Evolutionary conservation across 805 yeast genomes (phyloP).

Genomic region (Teunomyces atbi): DNA sequence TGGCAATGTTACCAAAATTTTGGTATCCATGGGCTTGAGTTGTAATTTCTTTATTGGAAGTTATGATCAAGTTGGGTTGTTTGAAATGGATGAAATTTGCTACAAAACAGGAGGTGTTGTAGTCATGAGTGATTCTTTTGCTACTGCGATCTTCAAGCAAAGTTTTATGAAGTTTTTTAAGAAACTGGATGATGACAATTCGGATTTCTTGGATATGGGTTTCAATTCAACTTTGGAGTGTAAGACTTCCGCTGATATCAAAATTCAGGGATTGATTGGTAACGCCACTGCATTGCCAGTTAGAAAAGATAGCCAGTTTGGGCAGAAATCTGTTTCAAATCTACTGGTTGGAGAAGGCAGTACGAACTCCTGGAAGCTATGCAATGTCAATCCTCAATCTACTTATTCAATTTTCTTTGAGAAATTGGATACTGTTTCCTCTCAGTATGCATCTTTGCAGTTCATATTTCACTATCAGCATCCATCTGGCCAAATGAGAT

Average conservation of each 20-base stretch:
- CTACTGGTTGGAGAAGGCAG: slow-evolving; percentile 46
- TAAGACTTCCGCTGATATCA: slow-evolving; percentile 48
- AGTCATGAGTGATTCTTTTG: slow-evolving; percentile 63
- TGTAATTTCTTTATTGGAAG: slow-evolving; percentile 62
- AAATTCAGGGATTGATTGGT: slow-evolving; percentile 60
- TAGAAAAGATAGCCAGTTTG: slow-evolving; percentile 23
- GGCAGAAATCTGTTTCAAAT: slow-evolving; percentile 29
- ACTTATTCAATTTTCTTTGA: slow-evolving; percentile 61
- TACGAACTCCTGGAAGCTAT: slow-evolving; percentile 60
- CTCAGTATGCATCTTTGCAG: slow-evolving; percentile 42
- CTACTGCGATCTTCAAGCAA: slow-evolving; percentile 67
- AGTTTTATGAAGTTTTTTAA: slow-evolving; percentile 54
- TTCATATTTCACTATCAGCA: slow-evolving; percentile 63
- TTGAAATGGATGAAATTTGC: slow-evolving; percentile 61
- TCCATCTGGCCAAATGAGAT: slow-evolving; percentile 52
- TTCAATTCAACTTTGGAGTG: slow-evolving; percentile 61
- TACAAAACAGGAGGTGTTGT: slow-evolving; percentile 62
- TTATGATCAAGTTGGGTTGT: slow-evolving; percentile 67
- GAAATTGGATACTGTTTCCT: slow-evolving; percentile 32
- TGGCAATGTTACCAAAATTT: slow-evolving; percentile 44
- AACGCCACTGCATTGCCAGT: slow-evolving; percentile 50
- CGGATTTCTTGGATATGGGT: slow-evolving; percentile 46
- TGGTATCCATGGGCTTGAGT: slow-evolving; percentile 52
- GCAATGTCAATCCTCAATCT: slow-evolving; percentile 54
- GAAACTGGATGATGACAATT: slow-evolving; percentile 27